phyloP scores from a whole-genome alignment of 495 filamentous ascomycete genomes.

The Hypoxylon crocopeplum region DNA sequence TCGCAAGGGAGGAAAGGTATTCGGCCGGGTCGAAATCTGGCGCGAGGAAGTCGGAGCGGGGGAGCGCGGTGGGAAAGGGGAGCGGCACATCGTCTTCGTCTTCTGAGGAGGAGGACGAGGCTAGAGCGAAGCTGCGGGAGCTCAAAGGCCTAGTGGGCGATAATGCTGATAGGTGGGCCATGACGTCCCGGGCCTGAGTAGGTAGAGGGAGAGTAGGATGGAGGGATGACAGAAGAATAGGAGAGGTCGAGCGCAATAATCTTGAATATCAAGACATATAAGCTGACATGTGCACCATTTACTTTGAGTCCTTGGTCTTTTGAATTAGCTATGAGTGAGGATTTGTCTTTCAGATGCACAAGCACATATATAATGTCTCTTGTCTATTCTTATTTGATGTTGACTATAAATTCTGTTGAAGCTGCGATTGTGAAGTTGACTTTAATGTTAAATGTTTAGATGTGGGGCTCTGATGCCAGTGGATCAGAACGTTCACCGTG shows the following conservation, averaged over 20 bases:
- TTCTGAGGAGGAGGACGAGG: conserved; percentile 37
- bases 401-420: no score
- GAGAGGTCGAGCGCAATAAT: neutral
- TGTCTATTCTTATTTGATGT: no score
- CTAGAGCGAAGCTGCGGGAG: conserved; percentile 44
- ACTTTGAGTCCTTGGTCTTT: no score
- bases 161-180: conserved; percentile 45
- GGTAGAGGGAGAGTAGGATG: neutral
- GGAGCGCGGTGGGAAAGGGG: conserved; percentile 82
- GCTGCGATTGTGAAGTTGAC: no score
- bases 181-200: conserved; percentile 10
- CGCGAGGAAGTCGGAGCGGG: conserved; percentile 78
- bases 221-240: neutral
- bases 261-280: conserved; percentile 7
- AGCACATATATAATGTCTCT: no score
- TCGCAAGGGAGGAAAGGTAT: conserved; percentile 82
- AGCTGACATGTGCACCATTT: neutral
- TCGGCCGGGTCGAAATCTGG: conserved; percentile 78
- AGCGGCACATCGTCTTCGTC: conserved; percentile 69
- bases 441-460: neutral
- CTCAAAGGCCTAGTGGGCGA: conserved; percentile 39
- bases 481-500: neutral
- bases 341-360: no score
- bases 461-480: neutral
- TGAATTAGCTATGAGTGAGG: no score